Conservation (phyloP, 2,329 filamentous ascomycete genomes). For the Fusarium compactum region DNA sequence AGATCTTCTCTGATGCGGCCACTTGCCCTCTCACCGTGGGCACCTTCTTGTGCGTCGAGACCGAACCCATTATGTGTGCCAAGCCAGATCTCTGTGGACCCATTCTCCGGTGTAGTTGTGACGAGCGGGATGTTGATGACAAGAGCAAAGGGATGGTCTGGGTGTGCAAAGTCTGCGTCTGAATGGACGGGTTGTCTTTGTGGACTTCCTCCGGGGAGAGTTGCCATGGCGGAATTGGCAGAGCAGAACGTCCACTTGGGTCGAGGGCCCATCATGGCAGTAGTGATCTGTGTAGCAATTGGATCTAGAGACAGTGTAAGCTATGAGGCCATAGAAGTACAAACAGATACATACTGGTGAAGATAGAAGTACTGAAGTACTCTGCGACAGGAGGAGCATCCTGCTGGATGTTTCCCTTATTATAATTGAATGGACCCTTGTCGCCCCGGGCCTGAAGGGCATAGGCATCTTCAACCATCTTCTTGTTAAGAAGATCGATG, state of each 20-base stretch:
- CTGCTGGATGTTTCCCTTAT: slow-evolving; percentile 71
- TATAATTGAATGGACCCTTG: slow-evolving; percentile 71
- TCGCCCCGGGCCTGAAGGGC: slow-evolving; percentile 63
- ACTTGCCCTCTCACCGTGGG: slow-evolving; percentile 65
- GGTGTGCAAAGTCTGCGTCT: slow-evolving; percentile 70
- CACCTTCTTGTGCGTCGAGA: slow-evolving; percentile 59
- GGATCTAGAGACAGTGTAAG: slow-evolving; percentile 56
- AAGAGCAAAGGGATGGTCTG: slow-evolving; percentile 65
- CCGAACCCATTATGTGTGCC: slow-evolving; percentile 60
- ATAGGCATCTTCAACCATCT: slow-evolving; percentile 70
- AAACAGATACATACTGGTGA: slow-evolving; percentile 59
- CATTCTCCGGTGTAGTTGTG: slow-evolving; percentile 63
- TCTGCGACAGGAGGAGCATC: slow-evolving; percentile 65
- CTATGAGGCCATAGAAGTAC: rapidly evolving
- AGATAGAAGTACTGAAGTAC: slow-evolving; percentile 63
- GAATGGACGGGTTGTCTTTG: slow-evolving; percentile 68
- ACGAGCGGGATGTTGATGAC: slow-evolving; percentile 67
- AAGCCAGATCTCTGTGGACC: slow-evolving; percentile 70
- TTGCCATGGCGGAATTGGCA: slow-evolving; percentile 68
- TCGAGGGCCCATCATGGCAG: slow-evolving; percentile 64
- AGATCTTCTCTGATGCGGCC: slow-evolving; percentile 60
- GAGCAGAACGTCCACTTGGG: slow-evolving; percentile 70
- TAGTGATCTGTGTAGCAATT: slow-evolving; percentile 67
- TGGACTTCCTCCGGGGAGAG: slow-evolving; percentile 54
- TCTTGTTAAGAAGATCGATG: slow-evolving; percentile 67